Evolutionary conservation across 768 basidiomycete species (phyloP).

Genomic region (Termitomyces titanicus): DNA sequence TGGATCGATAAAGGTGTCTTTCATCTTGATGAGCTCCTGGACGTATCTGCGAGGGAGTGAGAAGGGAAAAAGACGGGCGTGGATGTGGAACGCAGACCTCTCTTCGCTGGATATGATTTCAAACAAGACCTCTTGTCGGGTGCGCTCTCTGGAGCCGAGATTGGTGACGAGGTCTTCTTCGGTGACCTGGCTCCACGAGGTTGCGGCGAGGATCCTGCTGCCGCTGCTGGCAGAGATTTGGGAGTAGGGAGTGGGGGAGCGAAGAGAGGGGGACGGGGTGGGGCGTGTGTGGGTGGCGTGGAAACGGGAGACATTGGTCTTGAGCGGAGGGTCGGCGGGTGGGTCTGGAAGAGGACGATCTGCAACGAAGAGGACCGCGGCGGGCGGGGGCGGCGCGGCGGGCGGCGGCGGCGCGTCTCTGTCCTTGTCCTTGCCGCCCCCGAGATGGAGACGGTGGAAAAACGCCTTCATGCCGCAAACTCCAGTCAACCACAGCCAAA

Average conservation of each 20-base stretch:
- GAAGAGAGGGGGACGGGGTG: slow-evolving; percentile 65
- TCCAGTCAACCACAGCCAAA: slow-evolving; percentile 15
- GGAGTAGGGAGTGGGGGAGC: slow-evolving; percentile 81
- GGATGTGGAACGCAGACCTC: slow-evolving; percentile 49
- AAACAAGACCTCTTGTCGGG: slow-evolving; percentile 93
- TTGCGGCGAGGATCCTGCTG: slow-evolving; percentile 70
- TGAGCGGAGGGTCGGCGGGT: slow-evolving; percentile 33
- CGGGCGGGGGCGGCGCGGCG: no score
- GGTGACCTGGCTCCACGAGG: slow-evolving; percentile 92
- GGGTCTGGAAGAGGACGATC: slow-evolving; percentile 51
- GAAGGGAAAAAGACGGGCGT: neutral
- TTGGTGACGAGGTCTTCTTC: slow-evolving; percentile 93
- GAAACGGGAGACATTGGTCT: slow-evolving; percentile 75
- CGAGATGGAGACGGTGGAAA: slow-evolving; percentile 70
- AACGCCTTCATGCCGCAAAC: slow-evolving; percentile 72
- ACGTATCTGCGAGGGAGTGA: slow-evolving; percentile 67
- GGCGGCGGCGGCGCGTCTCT: slow-evolving; percentile 25
- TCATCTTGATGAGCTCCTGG: slow-evolving; percentile 84
- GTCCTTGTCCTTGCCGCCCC: slow-evolving; percentile 65
- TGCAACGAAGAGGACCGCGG: slow-evolving; percentile 73
- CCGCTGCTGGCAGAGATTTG: slow-evolving; percentile 66
- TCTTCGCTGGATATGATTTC: slow-evolving; percentile 97
- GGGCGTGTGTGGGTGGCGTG: slow-evolving; percentile 71
- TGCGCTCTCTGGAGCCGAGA: slow-evolving; percentile 89
- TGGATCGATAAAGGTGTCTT: slow-evolving; percentile 89